Evolutionary conservation across 2,329 filamentous ascomycete genomes (phyloP), one percentile per base, ranked within the genome.

Genomic region (Scleromitrula shiraiana): DNA sequence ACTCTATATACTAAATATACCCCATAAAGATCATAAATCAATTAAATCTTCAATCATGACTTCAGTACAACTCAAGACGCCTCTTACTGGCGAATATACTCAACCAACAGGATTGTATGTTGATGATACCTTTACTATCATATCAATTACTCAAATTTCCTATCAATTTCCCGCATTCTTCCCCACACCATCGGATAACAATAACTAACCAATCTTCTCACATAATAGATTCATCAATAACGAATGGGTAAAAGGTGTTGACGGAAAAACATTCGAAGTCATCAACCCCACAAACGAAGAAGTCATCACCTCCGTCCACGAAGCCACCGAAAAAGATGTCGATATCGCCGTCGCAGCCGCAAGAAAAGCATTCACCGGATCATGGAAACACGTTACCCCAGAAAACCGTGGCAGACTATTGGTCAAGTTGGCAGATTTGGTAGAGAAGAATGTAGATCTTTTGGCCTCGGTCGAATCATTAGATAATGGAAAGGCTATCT

Each of bases 191-290:
- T 22, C 3, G 1, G 7, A 14, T 8, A 19, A 35, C 35, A 35
- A 19, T 24, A 26, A 46, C 43, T 52, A 26, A 51, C 33, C 19
- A 15, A n/a, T 33, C 20, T 26, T 7, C 26, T 5, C 4, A 23
- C n/a, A 38, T 15, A 17, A 41, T 30, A 65, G 63, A 35, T 65
- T 88, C 77, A 93, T 95, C 78, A 90, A 93, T 78, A 90, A 91
- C 69, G 85, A 96, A 70, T 96, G 83, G 72, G 80, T 94, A 56
- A 81, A 85, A 68, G 76, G 81, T 65, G 82, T 85, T 55, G 87
- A 95, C 61, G 89, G 89, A 72, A 84, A 88, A 78, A 89, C 83
- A 58, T 93, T 95, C 64, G 88, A 95, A 71, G 85, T 89, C 68
- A 83, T 93, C 76, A 95, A 95, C 78, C 89, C 89, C 51, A 64